phyloP scores from a whole-genome alignment of 306 rosid genomes.

The Aeschynomene evenia region DNA sequence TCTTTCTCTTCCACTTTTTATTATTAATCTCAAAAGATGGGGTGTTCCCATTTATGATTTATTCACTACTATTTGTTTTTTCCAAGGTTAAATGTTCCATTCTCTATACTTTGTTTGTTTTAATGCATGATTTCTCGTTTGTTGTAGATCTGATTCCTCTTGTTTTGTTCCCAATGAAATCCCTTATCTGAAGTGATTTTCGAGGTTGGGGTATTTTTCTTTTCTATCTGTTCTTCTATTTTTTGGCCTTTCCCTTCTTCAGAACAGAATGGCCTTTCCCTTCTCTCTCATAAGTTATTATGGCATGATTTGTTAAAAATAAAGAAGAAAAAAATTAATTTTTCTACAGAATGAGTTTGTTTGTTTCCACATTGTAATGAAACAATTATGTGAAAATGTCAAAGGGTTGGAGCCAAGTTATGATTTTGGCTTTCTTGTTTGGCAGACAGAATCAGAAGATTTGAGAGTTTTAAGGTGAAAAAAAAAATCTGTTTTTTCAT shows the following conservation, averaged over 20 bases:
- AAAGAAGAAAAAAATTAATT: too few relatives aligned
- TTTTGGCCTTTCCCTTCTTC: constrained; percentile 26
- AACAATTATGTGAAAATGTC: constrained; percentile 19
- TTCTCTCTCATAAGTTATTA: neutral
- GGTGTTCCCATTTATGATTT: constrained; percentile 32
- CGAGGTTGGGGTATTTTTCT: neutral
- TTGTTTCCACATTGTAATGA: constrained; percentile 11
- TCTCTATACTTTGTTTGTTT: constrained; percentile 19
- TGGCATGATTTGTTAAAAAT: constrained; percentile 12
- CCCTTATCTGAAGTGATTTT: constrained; percentile 9
- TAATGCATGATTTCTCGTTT: constrained; percentile 15
- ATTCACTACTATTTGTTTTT: constrained; percentile 10
- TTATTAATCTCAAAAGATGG: constrained; percentile 23
- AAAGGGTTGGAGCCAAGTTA: constrained; percentile 20
- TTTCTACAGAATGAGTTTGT: neutral
- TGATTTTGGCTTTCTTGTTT: constrained; percentile 7
- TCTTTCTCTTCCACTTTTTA: constrained; percentile 22
- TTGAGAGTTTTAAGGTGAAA: constrained; percentile 29
- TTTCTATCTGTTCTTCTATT: constrained; percentile 12
- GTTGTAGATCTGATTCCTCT: constrained; percentile 45
- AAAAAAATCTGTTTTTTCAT: neutral
- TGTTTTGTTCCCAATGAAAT: constrained; percentile 43
- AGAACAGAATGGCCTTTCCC: constrained; percentile 17
- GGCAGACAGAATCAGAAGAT: constrained; percentile 32
- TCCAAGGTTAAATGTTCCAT: neutral